phyloP scores from a whole-genome alignment of 2,329 filamentous ascomycete genomes.

The Monilinia aucupariae region DNA sequence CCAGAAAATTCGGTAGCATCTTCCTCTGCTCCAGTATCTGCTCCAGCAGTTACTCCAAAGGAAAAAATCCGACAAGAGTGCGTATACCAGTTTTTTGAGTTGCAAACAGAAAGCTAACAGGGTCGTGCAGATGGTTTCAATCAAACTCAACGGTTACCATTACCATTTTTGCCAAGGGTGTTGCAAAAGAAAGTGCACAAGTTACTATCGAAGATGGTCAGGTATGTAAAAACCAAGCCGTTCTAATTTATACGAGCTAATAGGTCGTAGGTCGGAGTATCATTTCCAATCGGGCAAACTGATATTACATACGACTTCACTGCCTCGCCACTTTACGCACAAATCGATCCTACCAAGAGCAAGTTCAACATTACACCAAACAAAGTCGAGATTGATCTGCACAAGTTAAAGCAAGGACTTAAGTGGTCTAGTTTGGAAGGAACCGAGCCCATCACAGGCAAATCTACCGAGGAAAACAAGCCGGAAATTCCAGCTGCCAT shows the following conservation, averaged over 20 bases:
- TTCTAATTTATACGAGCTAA: slow-evolving; percentile 18
- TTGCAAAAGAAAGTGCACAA: slow-evolving; percentile 50
- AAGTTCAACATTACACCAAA: slow-evolving; percentile 63
- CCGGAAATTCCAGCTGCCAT: slow-evolving; percentile 20
- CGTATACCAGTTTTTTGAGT: not conserved
- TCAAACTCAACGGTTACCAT: slow-evolving; percentile 55
- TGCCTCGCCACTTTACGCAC: slow-evolving; percentile 61
- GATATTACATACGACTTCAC: slow-evolving; percentile 52
- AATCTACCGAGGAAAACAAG: slow-evolving; percentile 4
- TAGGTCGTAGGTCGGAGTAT: slow-evolving; percentile 45
- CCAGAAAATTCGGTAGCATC: slow-evolving; percentile 10
- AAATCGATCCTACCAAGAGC: slow-evolving; percentile 57
- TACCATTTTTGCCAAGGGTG: slow-evolving; percentile 60
- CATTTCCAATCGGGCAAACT: slow-evolving; percentile 51
- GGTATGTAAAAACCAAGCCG: slow-evolving; percentile 18
- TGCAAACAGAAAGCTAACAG: not conserved
- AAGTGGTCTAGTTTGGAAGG: slow-evolving; percentile 33
- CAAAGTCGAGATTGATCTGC: slow-evolving; percentile 73
- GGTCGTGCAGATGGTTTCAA: slow-evolving; percentile 51
- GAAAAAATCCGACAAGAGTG: slow-evolving; percentile 58
- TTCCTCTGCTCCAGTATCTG: slow-evolving; percentile 3
- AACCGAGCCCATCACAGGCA: slow-evolving; percentile 20
- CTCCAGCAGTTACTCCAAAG: slow-evolving; percentile 38
- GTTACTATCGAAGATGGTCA: slow-evolving; percentile 39
- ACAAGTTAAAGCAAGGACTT: slow-evolving; percentile 55